These are phyloP conservation scores for Nannochloropsis oceanica DNA, from an alignment of 108 stramenopile species.

Conservation along the genomic window DNA sequence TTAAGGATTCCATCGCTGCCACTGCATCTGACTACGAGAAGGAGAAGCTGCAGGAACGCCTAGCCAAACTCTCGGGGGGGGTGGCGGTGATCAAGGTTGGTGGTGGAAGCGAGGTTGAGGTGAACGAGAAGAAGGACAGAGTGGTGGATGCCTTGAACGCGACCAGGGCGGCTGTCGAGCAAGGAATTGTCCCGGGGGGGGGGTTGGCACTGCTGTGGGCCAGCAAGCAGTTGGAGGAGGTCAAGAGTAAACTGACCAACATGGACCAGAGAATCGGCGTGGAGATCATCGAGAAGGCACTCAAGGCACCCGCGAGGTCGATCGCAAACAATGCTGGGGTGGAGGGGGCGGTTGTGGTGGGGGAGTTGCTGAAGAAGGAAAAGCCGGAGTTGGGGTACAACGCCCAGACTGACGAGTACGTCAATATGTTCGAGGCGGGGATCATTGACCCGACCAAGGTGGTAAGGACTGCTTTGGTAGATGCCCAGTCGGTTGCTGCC, in stretches of 20 bases:
- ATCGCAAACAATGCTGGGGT: conserved; percentile 92
- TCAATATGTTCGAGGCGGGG: conserved; percentile 81
- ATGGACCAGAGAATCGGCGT: conserved; percentile 98
- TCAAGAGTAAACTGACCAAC: conserved; percentile 47
- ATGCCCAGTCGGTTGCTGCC: conserved; percentile 90
- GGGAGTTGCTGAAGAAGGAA: conserved; percentile 64
- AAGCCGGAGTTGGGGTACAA: conserved; percentile 24
- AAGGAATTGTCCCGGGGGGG: conserved; percentile 98
- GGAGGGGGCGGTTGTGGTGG: conserved; percentile 87
- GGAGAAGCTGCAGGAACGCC: conserved; percentile 98
- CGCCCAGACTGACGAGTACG: conserved; percentile 63
- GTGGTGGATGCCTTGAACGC: conserved; percentile 99
- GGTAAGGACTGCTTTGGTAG: conserved; percentile 91
- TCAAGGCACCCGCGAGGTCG: conserved; percentile 71
- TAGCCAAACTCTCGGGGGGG: conserved; percentile 94
- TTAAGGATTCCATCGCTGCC: conserved; percentile 73
- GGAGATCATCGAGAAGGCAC: conserved; percentile 89
- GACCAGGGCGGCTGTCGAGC: conserved; percentile 94
- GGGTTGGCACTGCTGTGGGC: conserved; percentile 96
- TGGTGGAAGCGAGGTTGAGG: conserved; percentile 94
- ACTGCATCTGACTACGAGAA: conserved; percentile 97
- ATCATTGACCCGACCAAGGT: conserved; percentile 99
- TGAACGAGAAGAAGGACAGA: conserved; percentile 98
- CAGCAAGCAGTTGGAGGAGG: conserved; percentile 33
- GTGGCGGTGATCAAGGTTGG: conserved; percentile 99